These are phyloP conservation scores for Fusarium phyllophilum DNA, from an alignment of 2,329 filamentous ascomycete species.

Conservation along the genomic window DNA sequence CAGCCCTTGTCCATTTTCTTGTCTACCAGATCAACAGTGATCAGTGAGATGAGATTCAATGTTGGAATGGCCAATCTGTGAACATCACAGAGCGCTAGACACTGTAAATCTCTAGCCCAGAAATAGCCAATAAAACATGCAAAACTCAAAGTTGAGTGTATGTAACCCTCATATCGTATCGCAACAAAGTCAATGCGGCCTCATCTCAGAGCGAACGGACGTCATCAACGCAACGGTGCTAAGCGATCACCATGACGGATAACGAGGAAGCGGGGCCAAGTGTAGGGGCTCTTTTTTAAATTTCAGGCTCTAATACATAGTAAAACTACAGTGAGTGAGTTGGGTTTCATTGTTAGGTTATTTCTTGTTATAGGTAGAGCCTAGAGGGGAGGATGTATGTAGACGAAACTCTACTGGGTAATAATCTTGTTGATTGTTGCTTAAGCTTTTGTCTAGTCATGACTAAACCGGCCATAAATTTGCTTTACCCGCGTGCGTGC, in stretches of 20 bases:
- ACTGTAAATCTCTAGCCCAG: neutral
- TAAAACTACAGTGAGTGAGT: neutral
- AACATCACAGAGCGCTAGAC: neutral
- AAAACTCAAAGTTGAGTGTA: constrained; percentile 2
- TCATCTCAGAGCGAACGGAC: constrained; percentile 15
- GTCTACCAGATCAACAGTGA: constrained; percentile 38
- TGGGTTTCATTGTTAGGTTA: neutral
- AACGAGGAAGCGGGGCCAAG: constrained; percentile 20
- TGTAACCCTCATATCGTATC: constrained; percentile 1
- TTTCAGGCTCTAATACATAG: constrained; percentile 5
- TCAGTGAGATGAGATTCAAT: constrained; percentile 33
- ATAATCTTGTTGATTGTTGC: neutral
- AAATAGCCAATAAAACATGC: neutral
- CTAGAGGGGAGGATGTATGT: neutral
- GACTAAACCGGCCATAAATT: constrained; percentile 7
- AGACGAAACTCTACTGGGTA: constrained; percentile 17
- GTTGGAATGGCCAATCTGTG: constrained; percentile 16
- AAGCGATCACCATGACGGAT: constrained; percentile 23
- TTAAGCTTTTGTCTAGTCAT: constrained; percentile 16
- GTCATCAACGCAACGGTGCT: constrained; percentile 25
- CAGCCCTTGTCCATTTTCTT: constrained; percentile 38
- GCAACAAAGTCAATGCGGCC: constrained; percentile 21
- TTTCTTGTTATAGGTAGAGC: neutral
- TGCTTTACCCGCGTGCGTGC: constrained; percentile 10
- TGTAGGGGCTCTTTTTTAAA: neutral